These are phyloP conservation scores for Neurospora sp. DNA, from an alignment of 495 filamentous ascomycete genomes.

Conservation along the genomic window DNA sequence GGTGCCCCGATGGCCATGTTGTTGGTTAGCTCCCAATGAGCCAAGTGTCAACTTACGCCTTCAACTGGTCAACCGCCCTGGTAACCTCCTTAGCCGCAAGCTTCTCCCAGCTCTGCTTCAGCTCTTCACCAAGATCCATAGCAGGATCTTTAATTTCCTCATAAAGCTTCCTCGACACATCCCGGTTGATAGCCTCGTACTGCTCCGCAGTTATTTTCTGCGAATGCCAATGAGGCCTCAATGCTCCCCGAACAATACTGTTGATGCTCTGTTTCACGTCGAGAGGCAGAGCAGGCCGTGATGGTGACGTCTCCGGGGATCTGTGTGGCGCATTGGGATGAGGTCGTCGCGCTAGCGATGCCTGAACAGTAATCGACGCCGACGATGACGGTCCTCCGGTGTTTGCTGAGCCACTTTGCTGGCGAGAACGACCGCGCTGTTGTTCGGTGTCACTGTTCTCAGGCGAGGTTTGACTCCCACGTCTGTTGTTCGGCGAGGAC, in stretches of 20 bases:
- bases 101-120: slow-evolving; percentile 54
- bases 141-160: slow-evolving; percentile 58
- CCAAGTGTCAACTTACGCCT: slow-evolving; percentile 19
- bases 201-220: slow-evolving; percentile 67
- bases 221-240: slow-evolving; percentile 66
- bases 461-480: slow-evolving; percentile 18
- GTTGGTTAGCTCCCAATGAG: background rate
- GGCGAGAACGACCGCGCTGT: slow-evolving; percentile 11
- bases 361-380: background rate
- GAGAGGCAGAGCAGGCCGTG: slow-evolving; percentile 47
- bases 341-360: background rate
- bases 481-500: slow-evolving; percentile 7
- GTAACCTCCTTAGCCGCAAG: slow-evolving; percentile 66
- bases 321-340: slow-evolving; percentile 24
- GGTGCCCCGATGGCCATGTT: background rate
- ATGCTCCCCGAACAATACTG: slow-evolving; percentile 63
- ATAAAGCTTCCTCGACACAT: slow-evolving; percentile 75
- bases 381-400: background rate
- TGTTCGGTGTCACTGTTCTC: slow-evolving; percentile 39
- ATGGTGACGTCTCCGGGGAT: slow-evolving; percentile 47
- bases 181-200: slow-evolving; percentile 79
- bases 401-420: background rate
- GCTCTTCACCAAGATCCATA: slow-evolving; percentile 37
- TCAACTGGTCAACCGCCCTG: slow-evolving; percentile 44
- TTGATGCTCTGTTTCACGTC: slow-evolving; percentile 74